phyloP scores from a whole-genome alignment of 1,284 basidiomycete species.

The Pisolithus thermaeus region DNA sequence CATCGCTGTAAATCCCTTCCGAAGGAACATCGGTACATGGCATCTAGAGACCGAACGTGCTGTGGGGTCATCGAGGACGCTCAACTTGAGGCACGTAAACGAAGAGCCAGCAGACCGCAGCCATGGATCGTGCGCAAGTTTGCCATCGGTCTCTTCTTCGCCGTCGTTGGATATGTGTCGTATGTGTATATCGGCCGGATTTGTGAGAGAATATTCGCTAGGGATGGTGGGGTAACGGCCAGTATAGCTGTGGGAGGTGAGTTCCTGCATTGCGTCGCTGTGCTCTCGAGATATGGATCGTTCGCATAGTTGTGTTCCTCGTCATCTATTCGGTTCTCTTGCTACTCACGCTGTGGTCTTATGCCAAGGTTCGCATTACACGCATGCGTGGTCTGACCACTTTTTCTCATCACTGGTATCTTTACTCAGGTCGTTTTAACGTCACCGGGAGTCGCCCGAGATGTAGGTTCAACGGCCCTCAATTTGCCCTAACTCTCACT shows the following conservation, averaged over 20 bases:
- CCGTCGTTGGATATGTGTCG: constrained; percentile 39
- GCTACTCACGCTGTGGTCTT: constrained; percentile 53
- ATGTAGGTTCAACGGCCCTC: constrained; percentile 35
- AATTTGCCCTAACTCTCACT: constrained; percentile 7
- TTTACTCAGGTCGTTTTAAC: constrained; percentile 41
- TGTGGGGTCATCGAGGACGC: constrained; percentile 25
- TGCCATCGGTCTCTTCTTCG: constrained; percentile 36
- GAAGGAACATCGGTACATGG: constrained; percentile 8
- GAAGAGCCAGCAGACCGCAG: constrained; percentile 23
- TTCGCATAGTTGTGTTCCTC: constrained; percentile 42
- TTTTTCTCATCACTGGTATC: not conserved
- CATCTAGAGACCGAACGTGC: constrained; percentile 13
- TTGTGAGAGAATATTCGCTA: constrained; percentile 52
- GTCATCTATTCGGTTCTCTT: constrained; percentile 45
- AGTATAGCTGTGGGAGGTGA: constrained; percentile 43
- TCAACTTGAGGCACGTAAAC: constrained; percentile 6
- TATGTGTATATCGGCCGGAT: constrained; percentile 59
- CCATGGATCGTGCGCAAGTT: constrained; percentile 50
- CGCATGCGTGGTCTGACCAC: not conserved
- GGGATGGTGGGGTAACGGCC: constrained; percentile 33
- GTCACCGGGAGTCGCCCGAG: constrained; percentile 49
- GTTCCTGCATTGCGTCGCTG: constrained; percentile 13
- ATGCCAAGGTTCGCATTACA: constrained; percentile 39
- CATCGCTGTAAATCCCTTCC: not conserved
- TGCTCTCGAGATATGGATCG: not conserved